Percentiles rank a stretch among this genome's conserved stretches.
Conservation (phyloP, 176 grass and related monocot species). For the Saccharum officinarum region DNA sequence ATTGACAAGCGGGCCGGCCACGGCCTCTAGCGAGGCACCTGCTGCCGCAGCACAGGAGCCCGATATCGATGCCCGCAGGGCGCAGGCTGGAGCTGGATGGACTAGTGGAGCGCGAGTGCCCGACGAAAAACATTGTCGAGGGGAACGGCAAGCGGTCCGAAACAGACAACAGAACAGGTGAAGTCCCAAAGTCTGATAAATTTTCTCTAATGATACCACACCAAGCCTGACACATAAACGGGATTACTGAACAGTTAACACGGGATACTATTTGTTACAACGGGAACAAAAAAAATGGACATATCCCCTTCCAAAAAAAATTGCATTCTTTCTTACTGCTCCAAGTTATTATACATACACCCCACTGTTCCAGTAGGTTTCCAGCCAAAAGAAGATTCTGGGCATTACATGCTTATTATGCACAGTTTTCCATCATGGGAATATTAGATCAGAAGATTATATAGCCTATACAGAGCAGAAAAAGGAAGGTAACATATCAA, state of each 20-base stretch:
- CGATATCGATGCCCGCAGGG: too few species aligned
- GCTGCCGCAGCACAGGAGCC: too few species aligned
- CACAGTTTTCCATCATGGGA: neutral
- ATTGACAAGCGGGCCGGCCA: too few species aligned
- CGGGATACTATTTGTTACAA: neutral
- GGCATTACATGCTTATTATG: slow-evolving; percentile 34
- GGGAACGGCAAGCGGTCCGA: too few species aligned
- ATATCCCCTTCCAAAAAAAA: neutral
- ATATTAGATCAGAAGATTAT: neutral
- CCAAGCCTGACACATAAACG: neutral
- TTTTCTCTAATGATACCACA: neutral
- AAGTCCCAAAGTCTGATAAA: too few species aligned
- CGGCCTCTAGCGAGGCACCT: too few species aligned
- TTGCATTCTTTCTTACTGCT: neutral
- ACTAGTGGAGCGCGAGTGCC: too few species aligned
- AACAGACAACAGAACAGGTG: too few species aligned
- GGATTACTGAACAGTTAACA: neutral
- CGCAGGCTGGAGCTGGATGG: too few species aligned
- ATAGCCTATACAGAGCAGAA: slow-evolving; percentile 37
- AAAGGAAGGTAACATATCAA: slow-evolving; percentile 21
- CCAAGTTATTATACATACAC: neutral
- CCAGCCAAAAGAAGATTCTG: slow-evolving; percentile 12
- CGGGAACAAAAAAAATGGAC: neutral
- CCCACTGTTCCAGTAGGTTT: neutral
- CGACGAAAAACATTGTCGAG: too few species aligned